These are phyloP conservation scores for Wickerhamomyces bisporus DNA, from an alignment of 805 yeast genomes.

Conservation along the genomic window DNA sequence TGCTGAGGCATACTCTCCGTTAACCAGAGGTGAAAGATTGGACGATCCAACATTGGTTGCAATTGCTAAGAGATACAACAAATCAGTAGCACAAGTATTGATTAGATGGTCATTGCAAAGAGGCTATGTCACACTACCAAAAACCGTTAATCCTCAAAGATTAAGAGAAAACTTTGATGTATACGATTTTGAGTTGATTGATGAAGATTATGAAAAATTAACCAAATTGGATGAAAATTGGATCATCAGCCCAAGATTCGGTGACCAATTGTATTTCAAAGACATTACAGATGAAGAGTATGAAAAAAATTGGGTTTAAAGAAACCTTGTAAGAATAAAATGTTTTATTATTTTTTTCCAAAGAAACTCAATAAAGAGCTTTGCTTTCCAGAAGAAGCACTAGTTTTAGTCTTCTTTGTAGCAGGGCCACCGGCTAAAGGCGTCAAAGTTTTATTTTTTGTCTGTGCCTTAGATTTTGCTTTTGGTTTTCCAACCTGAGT, in stretches of 20 bases:
- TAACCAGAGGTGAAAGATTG: slow-evolving; percentile 56
- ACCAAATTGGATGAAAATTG: slow-evolving; percentile 7
- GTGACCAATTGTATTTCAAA: slow-evolving; percentile 5
- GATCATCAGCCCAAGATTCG: slow-evolving; percentile 2
- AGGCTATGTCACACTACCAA: slow-evolving; percentile 67
- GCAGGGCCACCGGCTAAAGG: slow-evolving; percentile 1
- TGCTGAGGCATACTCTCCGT: slow-evolving; percentile 67
- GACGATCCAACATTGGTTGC: slow-evolving; percentile 45
- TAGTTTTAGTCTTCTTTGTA: slow-evolving; percentile 11
- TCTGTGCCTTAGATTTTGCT: slow-evolving; percentile 15
- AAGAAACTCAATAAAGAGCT: slow-evolving; percentile 45
- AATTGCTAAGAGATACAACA: slow-evolving; percentile 43
- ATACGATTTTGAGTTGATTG: slow-evolving; percentile 39
- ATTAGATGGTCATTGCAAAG: slow-evolving; percentile 69
- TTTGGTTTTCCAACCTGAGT: slow-evolving; percentile 25
- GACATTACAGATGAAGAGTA: slow-evolving; percentile 9
- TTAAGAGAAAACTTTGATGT: slow-evolving; percentile 51
- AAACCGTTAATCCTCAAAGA: slow-evolving; percentile 49
- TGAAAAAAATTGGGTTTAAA: not conserved
- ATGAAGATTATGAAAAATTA: slow-evolving; percentile 25
- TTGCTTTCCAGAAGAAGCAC: slow-evolving; percentile 24
- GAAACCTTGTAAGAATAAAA: not conserved
- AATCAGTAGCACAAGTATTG: slow-evolving; percentile 56
- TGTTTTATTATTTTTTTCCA: slow-evolving; percentile 27
- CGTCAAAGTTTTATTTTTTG: slow-evolving; percentile 8